Evolutionary conservation across 805 yeast species (phyloP), one percentile per base, ranked within the genome.

Genomic region (Candida nanaspora): DNA sequence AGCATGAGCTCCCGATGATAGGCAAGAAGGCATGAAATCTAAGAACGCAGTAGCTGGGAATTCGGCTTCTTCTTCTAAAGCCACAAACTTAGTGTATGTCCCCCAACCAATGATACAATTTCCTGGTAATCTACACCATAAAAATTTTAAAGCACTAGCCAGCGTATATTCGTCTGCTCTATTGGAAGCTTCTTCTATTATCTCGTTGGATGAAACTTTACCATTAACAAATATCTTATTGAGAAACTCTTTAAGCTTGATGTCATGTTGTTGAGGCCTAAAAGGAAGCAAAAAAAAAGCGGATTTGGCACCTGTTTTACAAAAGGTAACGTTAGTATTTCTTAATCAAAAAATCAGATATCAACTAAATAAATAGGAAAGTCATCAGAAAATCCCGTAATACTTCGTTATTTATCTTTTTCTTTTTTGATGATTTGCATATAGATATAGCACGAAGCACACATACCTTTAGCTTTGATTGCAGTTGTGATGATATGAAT

Each of bases 51-150:
- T 75, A 49, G 74, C 72, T 1, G 93, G 88, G 53, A 68, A 85
- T 6, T 77, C 75, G 2, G 78, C 76, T 41, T 78, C 80, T 31
- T 68, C 68, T 55, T 87, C 95, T 38, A 74, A 65, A 19, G 72
- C 66, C 48, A 73, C 80, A 57, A 82, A 88, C 42, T 80, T 76
- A 21, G 78, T 66, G 58, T 88, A 88, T 0, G 86, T 78, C 41
- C 80, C 82, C 95, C 95, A 87, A 0, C 95, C 93, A 34, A 88
- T 78, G 25, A 88, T 70, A 48, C 88, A 86, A 45, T 76, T 74
- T 41, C 80, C 82, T 8, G 91, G 91, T 18, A 89, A 61, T 43
- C 97, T 68, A 45, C 89, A 76, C 97, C 97, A 88, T 35, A 86
- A 67, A 62, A 85, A 88, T 56, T 86, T 87, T 44, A 88, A 65